phyloP scores from a whole-genome alignment of 2,329 filamentous ascomycete species.

The Fusarium siculi region DNA sequence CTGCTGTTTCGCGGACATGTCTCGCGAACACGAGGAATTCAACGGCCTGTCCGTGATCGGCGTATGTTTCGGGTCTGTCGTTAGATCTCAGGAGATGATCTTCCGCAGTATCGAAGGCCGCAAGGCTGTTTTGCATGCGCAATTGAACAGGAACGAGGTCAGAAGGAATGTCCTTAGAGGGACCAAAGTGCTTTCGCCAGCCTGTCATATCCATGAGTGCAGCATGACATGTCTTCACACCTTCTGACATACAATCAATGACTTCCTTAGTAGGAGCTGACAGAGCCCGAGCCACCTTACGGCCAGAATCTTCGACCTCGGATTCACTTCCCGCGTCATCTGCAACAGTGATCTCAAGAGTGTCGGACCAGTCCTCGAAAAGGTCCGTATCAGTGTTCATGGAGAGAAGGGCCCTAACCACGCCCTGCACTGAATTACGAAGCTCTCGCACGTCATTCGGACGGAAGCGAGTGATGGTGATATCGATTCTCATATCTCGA shows the following conservation, averaged over 20 bases:
- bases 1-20: conserved; percentile 63
- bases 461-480: conserved; percentile 64
- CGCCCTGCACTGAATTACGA: conserved; percentile 65
- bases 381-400: conserved; percentile 61
- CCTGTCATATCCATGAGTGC: conserved; percentile 65
- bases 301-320: conserved; percentile 28
- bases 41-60: conserved; percentile 61
- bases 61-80: conserved; percentile 57
- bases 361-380: conserved; percentile 49
- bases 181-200: conserved; percentile 59
- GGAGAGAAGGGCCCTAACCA: conserved; percentile 64
- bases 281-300: conserved; percentile 48
- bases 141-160: conserved; percentile 54
- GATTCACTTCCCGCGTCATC: conserved; percentile 9
- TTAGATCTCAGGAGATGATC: conserved; percentile 58
- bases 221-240: conserved; percentile 60
- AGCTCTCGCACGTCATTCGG: conserved; percentile 61
- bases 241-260: conserved; percentile 57
- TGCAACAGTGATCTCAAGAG: conserved; percentile 28
- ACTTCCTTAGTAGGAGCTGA: conserved; percentile 59
- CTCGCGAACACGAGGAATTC: conserved; percentile 66
- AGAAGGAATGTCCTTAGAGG: conserved; percentile 53
- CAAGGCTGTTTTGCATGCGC: conserved; percentile 55
- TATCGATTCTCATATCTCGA: conserved; percentile 66
- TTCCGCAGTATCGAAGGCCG: conserved; percentile 60